Evolutionary conservation across 192 early-diverging fungal species (phyloP), one percentile per base, ranked within the genome.

Genomic region (Kappamyces sp.): DNA sequence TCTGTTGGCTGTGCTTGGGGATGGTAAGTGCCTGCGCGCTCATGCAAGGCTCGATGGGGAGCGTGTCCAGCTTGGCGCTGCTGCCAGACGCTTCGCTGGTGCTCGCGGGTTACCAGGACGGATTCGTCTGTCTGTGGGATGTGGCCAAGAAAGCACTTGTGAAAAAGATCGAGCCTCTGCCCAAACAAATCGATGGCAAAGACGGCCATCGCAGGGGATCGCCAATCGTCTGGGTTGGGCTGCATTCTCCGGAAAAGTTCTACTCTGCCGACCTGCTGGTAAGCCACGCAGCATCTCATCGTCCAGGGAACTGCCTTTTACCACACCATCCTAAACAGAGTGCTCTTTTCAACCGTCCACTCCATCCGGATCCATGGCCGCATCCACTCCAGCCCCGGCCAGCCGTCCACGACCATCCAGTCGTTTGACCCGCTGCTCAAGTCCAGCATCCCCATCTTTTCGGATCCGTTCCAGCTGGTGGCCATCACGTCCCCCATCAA

Each of bases 211-310:
- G 43, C 3, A 42, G 47, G 2, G 67, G 67, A 6, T 44, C 69
- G 9, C 51, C 75, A 33, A 61, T 80, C 36, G 44, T 74, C 8
- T 71, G 72, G 51, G 15, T 80, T 35, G 62, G 63, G 4, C 73
- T 72, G 51, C 63, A 62, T 0, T 38, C 52, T 5, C 66, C 58
- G 15, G 51, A 58, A 13, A 66, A 59, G 4, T 52, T 80, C 46
- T 60, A 74, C n/a, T 67, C 67, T n/a, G 71, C 68, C 2, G 77
- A 79, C 50, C 54, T 69, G 38, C 51, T 70, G 69, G 77, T 79
- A 12, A 23, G 23, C 47, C 42, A n/a, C 6, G 23, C 47, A 7
- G 12, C 40, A 6, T 38, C n/a, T 10, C 15, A 7, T 40, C 2
- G 5, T n/a, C 3, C 38, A 78, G 73, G 76, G 76, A 49, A 33